These are phyloP conservation scores for Tylopilus plumbeoviolaceoides DNA, from an alignment of 768 basidiomycete species.

Conservation along the genomic window DNA sequence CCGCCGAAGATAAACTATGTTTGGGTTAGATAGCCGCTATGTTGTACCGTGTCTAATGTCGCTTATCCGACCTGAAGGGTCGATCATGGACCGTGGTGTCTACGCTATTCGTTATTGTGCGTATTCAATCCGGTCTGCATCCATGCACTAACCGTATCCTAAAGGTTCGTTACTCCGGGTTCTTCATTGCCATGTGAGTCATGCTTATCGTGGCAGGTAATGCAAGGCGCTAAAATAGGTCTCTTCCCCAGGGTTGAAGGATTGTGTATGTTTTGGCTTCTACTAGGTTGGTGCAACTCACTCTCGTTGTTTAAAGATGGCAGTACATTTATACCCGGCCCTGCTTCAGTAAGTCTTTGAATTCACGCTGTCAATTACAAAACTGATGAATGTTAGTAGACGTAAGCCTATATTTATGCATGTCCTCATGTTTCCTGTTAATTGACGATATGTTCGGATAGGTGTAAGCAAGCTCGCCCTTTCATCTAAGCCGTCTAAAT, in stretches of 20 bases:
- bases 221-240: background rate
- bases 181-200: constrained; percentile 11
- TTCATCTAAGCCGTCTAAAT: background rate
- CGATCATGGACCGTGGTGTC: constrained; percentile 13
- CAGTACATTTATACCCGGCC: constrained; percentile 14
- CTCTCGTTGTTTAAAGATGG: background rate
- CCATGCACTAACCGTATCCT: background rate
- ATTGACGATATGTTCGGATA: background rate
- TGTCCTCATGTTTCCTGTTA: background rate
- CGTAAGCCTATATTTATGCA: background rate
- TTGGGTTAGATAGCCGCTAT: constrained; percentile 13
- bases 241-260: background rate
- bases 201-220: background rate
- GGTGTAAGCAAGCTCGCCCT: background rate
- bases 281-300: too few species aligned
- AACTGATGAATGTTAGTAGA: background rate
- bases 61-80: background rate
- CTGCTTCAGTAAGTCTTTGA: background rate
- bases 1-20: constrained; percentile 8
- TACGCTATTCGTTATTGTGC: constrained; percentile 12
- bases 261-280: constrained; percentile 6
- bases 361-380: background rate
- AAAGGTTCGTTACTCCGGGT: constrained; percentile 20
- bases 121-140: background rate
- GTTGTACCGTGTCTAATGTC: background rate